Evolutionary conservation across 345 rosid genomes (phyloP), one percentile per base, ranked within the genome.

Genomic region (Rubroshorea leprosula): DNA sequence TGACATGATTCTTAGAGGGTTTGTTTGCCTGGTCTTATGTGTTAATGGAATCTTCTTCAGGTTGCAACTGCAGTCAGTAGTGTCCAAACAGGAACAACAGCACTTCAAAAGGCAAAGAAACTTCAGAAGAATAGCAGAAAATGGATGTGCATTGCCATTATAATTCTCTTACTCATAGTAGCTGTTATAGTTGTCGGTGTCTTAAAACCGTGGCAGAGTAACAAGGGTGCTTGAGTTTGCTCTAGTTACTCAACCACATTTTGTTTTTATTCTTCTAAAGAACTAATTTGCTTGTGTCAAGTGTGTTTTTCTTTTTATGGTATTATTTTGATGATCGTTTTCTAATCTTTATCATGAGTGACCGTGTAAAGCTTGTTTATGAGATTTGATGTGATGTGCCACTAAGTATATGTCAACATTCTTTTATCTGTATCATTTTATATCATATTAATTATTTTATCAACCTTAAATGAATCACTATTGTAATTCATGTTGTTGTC

Each of bases 61-160:
- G 84, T 82, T 9, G 61, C 77, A n/a, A 76, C 70, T 54, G 79
- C 83, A 17, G 80, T 77, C 58, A 58, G 43, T 61, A 68, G 55
- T 20, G 78, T 77, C 63, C 78, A 77, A 64, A 44, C 73, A 49
- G 78, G 74, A 66, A 77, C 75, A 31, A 51, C 47, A 43, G 79
- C 74, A 13, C 76, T 78, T 38, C 76, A 71, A 71, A 78, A 20
- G 35, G 76, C 78, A 38, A 71, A 68, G 78, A 71, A 46, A 59
- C 66, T 60, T 20, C 76, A 78, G 72, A 74, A 23, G 70, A 74
- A 35, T 65, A 68, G 72, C 29, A 66, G 76, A 57, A 71, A 77
- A 55, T 71, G 78, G 82, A 73, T 54, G 78, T 65, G 76, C 62
- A 62, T 77, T 65, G 78, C 78, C 25, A 77, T 77, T 55, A 71